Evolutionary conservation across 2,329 filamentous ascomycete genomes (phyloP), one percentile per base, ranked within the genome.

Genomic region (Exophiala phaeomuriformis): DNA sequence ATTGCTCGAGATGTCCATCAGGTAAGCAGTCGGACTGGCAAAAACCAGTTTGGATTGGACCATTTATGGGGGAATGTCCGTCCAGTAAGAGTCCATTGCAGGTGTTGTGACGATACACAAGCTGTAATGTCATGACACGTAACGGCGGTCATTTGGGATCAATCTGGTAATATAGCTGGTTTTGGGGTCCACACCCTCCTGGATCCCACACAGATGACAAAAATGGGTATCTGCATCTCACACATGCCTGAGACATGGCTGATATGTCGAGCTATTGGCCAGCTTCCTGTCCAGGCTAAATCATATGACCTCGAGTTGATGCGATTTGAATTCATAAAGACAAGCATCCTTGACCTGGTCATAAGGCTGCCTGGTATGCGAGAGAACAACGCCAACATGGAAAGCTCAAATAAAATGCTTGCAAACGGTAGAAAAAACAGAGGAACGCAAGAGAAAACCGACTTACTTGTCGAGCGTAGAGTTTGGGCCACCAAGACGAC

Each of bases 391-490:
- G 19, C n/a, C 7, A 39, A 8, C 36, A n/a, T n/a, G 36, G 36
- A 12, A 19, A 19, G 19, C 19, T 19, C 19, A 19, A 19, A 19
- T 19, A 19, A 19, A 19, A 19, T 19, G 19, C 19, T 19, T 19
- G 19, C 19, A 19, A 7, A 19, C 9, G 48, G 29, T 55, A 44
- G 55, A 56, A 57, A 60, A 59, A 61, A 56, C 58, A 53, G 61
- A 66, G 63, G 65, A 60, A 63, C 59, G 63, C 56, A 59, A 53
- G 61, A 66, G 63, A 66, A 60, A 63, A 59, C 63, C 63, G 63
- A 78, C 88, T 85, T 83, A 97, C 91, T 89, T 94, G 76, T 97
- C 91, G 71, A 96, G 75, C 69, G 83, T 78, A 60, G 89, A 84
- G 69, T 94, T 80, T 30, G 85, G 81, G 64, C 80, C 78, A 67